Base-by-base conservation (phyloP, 345 rosid genomes). In the Gossypium mustelinum region DNA sequence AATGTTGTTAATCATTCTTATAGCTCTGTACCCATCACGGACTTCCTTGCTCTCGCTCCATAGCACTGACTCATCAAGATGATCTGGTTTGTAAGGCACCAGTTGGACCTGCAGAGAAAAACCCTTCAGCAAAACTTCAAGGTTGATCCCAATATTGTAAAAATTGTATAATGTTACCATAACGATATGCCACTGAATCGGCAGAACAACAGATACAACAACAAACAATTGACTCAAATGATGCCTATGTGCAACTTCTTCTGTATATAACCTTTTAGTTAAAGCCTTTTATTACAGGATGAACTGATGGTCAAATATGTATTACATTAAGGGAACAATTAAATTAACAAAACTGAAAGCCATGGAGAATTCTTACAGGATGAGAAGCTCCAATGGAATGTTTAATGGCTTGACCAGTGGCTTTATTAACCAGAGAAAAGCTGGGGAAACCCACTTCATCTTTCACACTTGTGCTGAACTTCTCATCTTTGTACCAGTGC, bases 401-500 rank as follows among this genome's bases (percentile, higher is more conserved):
- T 81, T 93, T 93, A 55, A 95, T 65, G 62, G 96, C 99, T 83
- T 88, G 86, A 69, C 96, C 94, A 65, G 94, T 89, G 67, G 87
- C 94, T 81, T 91, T 93, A 80, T 95, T 95, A 17, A 95, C 92
- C 73, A 95, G 83, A 78, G 97, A 76, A 78, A 95, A 93, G 84
- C 87, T 77, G 20, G 99, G 98, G 56, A 20, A 81, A 6, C 98
- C 97, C 24, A 87, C 98, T 74, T 78, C 87, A 72, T 95, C 98
- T 77, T 91, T 95, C 62, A 91, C 98, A 58, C 86, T 80, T 11
- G 93, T 89, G 79, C 94, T 90, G 83, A 73, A 90, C 80, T 86
- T 95, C 87, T 92, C 93, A 68, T 90, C 97, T 84, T 89, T 94
- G 83, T 78, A 89, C 98, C 98, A 94, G 75, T 87, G 86, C 98